Base-by-base conservation (phyloP, 2,329 filamentous ascomycete species). In the Xylaria sp. region DNA sequence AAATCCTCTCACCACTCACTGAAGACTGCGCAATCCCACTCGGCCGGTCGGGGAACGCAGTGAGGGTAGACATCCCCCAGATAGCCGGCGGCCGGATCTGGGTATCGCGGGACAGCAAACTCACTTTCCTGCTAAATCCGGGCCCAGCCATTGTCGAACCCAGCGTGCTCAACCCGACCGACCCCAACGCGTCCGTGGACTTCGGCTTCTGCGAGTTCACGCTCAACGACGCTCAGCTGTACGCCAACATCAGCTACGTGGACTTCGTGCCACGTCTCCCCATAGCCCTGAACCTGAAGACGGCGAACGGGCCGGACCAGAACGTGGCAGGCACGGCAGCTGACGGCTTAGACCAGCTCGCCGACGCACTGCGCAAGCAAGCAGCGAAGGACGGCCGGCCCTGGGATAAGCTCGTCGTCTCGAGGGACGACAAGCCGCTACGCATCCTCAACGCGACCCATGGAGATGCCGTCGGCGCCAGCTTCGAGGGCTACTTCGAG, bases 131-230 rank as follows among this genome's bases (percentile, higher is more conserved):
- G 9, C 79, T 91, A 33, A 92, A 92, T 72, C 88, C 87, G 0
- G 87, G 87, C 1, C 87, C 89, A 0, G 87, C 86, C 0, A 81
- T 92, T 2, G 88, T 91, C 50, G 89, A 91, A 76, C 89, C 89
- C 0, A 89, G 87, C 4, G 86, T 90, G n/a, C 84, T 87, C 11
- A 91, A 91, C 74, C 82, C 84, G 0, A 81, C 81, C 9, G 87
- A 89, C 68, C 79, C 82, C 7, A 89, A 89, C 69, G 81, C 81
- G 51, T 77, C 80, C 42, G 79, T 83, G 42, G 80, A 83, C 69
- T 89, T 87, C 79, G 80, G 80, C 47, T 89, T 89, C 74, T 86
- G 83, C 78, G 87, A 89, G 76, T 88, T 90, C 75, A 89, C 87
- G 1, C 86, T 84, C 75, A 87, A 88, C 74, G 70, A 74, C 51